phyloP scores from a whole-genome alignment of 345 rosid species.

The Ailanthus altissimus region DNA sequence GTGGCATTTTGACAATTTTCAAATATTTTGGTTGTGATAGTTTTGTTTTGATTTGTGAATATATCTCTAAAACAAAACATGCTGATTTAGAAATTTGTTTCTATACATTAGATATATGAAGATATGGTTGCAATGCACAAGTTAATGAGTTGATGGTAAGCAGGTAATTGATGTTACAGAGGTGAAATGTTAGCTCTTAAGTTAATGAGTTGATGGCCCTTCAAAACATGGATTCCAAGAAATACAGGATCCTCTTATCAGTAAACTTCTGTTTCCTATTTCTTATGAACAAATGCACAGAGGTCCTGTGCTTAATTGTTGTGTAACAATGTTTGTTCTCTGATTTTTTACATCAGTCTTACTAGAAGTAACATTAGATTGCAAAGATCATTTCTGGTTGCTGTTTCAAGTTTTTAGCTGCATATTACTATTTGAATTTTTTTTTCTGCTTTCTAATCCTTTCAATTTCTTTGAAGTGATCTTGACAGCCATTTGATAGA shows the following conservation, averaged over 20 bases:
- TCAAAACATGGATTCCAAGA: not conserved
- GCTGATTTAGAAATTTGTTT: not conserved
- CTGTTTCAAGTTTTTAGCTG: not conserved
- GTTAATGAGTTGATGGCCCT: constrained; percentile 20
- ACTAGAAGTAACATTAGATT: not conserved
- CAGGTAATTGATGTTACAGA: constrained; percentile 2
- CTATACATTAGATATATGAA: not conserved
- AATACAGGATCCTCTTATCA: constrained; percentile 8
- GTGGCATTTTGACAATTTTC: not conserved
- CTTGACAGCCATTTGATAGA: not conserved
- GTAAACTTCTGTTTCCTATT: not conserved
- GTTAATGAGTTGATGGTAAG: constrained; percentile 21
- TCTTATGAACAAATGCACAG: not conserved
- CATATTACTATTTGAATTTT: too few relatives aligned
- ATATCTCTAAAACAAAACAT: not conserved
- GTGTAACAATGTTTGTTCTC: not conserved
- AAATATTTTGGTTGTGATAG: not conserved
- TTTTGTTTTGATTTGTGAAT: not conserved
- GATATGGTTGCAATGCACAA: too few relatives aligned
- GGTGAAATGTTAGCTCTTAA: not conserved
- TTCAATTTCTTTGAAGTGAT: not conserved
- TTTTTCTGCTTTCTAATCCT: not conserved
- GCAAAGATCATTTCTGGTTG: not conserved
- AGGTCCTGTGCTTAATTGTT: not conserved
- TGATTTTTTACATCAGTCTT: not conserved